Evolutionary conservation across 192 early-diverging fungal genomes (phyloP).

Genomic region (Rhizoclosmatium sp.): DNA sequence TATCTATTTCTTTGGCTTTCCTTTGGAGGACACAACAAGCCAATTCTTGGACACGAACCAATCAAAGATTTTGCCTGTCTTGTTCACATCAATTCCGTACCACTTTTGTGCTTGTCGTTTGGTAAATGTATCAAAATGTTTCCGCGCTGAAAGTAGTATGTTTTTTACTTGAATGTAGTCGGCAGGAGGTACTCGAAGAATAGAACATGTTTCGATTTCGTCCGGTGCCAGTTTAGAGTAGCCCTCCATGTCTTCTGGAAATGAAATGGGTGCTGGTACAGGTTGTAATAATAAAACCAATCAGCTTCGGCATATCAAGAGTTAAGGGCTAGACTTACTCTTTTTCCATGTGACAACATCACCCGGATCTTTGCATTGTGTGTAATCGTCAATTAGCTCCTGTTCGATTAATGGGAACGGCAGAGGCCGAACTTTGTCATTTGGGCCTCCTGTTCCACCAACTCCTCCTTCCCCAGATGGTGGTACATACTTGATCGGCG

Average conservation of each 20-base stretch:
- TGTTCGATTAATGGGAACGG: conserved; percentile 23
- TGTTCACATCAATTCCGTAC: conserved; percentile 94
- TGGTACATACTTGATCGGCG: background rate
- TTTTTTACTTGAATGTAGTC: conserved; percentile 86
- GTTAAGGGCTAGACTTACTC: conserved; percentile 31
- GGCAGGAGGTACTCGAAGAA: conserved; percentile 81
- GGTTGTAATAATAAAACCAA: background rate
- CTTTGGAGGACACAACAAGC: conserved; percentile 56
- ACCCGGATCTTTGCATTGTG: conserved; percentile 32
- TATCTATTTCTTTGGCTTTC: conserved; percentile 21
- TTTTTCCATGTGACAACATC: conserved; percentile 56
- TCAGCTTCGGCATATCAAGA: background rate
- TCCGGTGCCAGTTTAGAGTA: conserved; percentile 65
- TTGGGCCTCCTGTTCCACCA: background rate
- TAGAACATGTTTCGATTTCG: conserved; percentile 77
- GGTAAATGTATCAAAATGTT: conserved; percentile 69
- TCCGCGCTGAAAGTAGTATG: conserved; percentile 73
- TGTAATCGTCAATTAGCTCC: conserved; percentile 30
- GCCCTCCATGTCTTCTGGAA: conserved; percentile 39
- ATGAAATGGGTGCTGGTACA: conserved; percentile 37
- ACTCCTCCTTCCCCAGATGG: background rate
- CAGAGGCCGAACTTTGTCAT: conserved; percentile 22
- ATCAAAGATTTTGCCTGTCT: conserved; percentile 80
- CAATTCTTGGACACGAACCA: conserved; percentile 88
- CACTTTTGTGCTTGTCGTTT: conserved; percentile 93